phyloP scores from a whole-genome alignment of 1,284 basidiomycete species.

The Wolfiporia cocos region DNA sequence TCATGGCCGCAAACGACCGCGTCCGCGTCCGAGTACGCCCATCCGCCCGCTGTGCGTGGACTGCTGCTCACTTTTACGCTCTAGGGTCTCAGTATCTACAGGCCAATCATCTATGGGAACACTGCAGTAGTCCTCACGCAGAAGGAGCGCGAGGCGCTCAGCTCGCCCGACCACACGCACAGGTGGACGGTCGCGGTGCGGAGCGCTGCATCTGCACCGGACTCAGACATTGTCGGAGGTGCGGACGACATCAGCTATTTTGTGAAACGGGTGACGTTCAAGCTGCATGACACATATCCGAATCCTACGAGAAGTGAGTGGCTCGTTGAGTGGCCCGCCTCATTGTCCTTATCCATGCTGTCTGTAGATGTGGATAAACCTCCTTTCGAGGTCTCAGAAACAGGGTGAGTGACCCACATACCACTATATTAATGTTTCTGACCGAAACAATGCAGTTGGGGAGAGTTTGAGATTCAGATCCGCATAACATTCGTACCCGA shows the following conservation, averaged over 20 bases:
- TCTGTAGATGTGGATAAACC: conserved; percentile 87
- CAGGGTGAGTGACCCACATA: conserved; percentile 50
- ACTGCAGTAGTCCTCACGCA: conserved; percentile 80
- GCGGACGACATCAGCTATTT: conserved; percentile 86
- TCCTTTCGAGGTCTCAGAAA: conserved; percentile 94
- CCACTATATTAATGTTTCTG: neutral
- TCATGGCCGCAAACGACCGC: conserved; percentile 50
- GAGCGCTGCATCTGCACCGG: conserved; percentile 59
- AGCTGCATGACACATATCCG: conserved; percentile 94
- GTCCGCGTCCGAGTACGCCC: conserved; percentile 63
- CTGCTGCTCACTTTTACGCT: conserved; percentile 8
- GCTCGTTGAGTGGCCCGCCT: conserved; percentile 1
- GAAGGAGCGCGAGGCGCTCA: conserved; percentile 60
- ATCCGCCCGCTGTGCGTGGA: conserved; percentile 13
- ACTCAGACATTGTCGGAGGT: conserved; percentile 74
- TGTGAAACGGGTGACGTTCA: conserved; percentile 95
- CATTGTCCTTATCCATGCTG: neutral
- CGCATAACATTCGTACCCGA: conserved; percentile 91
- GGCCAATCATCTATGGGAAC: conserved; percentile 95
- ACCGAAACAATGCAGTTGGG: conserved; percentile 65
- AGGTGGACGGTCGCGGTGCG: conserved; percentile 96
- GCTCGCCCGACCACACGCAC: conserved; percentile 82
- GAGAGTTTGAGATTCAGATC: conserved; percentile 97
- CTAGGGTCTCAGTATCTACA: conserved; percentile 84
- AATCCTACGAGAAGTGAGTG: conserved; percentile 83